phyloP scores from a whole-genome alignment of 805 yeast species.

The Saccharomycopsis amapae region DNA sequence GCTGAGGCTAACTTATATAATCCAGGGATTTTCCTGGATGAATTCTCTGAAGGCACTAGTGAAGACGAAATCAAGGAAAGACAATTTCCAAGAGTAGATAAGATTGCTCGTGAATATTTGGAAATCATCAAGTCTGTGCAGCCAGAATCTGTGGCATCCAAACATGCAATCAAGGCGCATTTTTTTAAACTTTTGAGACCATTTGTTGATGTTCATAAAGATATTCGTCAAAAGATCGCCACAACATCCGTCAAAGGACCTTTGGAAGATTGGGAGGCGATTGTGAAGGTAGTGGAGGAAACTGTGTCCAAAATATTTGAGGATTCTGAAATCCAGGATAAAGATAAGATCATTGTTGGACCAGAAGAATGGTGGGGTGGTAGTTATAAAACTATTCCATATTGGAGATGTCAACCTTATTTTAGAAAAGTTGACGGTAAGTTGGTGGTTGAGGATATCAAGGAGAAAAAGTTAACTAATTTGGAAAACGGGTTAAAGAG shows the following conservation, averaged over 20 bases:
- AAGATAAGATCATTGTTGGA: conserved; percentile 58
- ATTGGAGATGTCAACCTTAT: conserved; percentile 95
- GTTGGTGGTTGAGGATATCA: conserved; percentile 8
- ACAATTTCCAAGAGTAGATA: conserved; percentile 82
- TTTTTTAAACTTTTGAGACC: conserved; percentile 79
- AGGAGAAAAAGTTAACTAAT: conserved; percentile 1
- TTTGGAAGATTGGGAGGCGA: conserved; percentile 43
- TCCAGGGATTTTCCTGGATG: conserved; percentile 67
- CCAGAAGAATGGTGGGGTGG: conserved; percentile 25
- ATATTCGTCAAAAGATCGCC: conserved; percentile 69
- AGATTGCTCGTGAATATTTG: conserved; percentile 75
- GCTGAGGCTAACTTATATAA: conserved; percentile 94
- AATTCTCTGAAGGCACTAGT: not conserved
- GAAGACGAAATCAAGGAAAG: conserved; percentile 42
- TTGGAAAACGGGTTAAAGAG: conserved; percentile 3
- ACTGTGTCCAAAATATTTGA: conserved; percentile 50
- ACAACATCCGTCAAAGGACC: conserved; percentile 29
- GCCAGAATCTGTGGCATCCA: conserved; percentile 56
- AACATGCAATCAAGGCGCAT: conserved; percentile 83
- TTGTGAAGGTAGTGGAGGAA: conserved; percentile 61
- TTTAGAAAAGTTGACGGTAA: conserved; percentile 84
- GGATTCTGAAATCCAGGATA: conserved; percentile 42
- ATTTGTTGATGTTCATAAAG: conserved; percentile 71
- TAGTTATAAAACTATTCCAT: conserved; percentile 68
- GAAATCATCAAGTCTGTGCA: conserved; percentile 55